phyloP scores from a whole-genome alignment of 2,329 filamentous ascomycete genomes.

The Neopestalotiopsis sp. region DNA sequence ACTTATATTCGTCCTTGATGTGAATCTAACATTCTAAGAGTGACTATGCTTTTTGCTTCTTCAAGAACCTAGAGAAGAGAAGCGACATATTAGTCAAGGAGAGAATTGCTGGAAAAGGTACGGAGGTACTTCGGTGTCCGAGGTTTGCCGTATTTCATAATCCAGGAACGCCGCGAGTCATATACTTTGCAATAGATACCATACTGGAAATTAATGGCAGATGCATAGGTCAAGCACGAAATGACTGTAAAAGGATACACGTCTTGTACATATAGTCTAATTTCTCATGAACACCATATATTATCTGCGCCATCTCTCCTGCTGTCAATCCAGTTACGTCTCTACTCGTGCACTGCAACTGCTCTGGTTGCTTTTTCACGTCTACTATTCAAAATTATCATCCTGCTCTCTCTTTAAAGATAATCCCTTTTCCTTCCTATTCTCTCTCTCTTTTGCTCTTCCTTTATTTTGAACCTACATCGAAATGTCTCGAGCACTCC shows the following conservation, averaged over 20 bases:
- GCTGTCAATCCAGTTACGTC: neutral
- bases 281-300: neutral
- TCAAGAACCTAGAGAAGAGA: neutral
- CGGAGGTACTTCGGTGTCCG: neutral
- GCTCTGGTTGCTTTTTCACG: neutral
- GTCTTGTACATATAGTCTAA: neutral
- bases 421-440: conserved; percentile 23
- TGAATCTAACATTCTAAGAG: neutral
- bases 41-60: neutral
- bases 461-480: neutral
- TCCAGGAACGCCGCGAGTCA: neutral
- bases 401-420: neutral
- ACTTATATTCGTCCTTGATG: neutral
- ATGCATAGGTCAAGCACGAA: neutral
- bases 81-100: neutral
- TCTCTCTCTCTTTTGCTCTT: neutral
- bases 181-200: neutral
- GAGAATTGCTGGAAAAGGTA: neutral
- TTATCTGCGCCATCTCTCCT: neutral
- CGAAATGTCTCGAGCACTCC: neutral
- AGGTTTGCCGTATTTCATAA: neutral
- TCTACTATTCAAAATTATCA: neutral
- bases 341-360: neutral
- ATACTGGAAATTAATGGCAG: neutral
- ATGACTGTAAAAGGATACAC: neutral